phyloP scores from a whole-genome alignment of 305 asterid species.

The Rubia tinctorum region DNA sequence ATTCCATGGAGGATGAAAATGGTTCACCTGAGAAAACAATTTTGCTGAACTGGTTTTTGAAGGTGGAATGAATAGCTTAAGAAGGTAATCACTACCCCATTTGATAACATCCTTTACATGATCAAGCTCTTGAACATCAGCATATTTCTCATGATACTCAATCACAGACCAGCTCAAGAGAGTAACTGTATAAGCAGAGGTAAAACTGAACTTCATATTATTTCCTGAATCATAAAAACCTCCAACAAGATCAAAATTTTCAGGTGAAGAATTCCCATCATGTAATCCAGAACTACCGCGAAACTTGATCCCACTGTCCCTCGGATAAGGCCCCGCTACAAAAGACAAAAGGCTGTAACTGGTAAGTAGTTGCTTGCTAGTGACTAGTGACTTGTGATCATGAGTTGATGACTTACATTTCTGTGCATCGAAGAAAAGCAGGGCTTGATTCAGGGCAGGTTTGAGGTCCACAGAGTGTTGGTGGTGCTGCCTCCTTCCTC shows the following conservation, averaged over 20 bases:
- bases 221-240: conserved; percentile 69
- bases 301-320: conserved; percentile 30
- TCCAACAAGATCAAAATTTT: conserved; percentile 47
- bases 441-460: conserved; percentile 41
- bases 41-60: conserved; percentile 26
- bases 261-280: conserved; percentile 35
- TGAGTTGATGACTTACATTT: conserved; percentile 28
- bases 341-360: neutral
- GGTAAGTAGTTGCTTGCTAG: too few relatives aligned
- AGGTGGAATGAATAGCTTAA: conserved; percentile 41
- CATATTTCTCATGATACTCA: conserved; percentile 54
- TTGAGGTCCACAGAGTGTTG: conserved; percentile 26
- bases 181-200: conserved; percentile 53
- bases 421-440: conserved; percentile 57
- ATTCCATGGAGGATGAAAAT: neutral
- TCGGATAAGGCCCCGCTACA: conserved; percentile 42
- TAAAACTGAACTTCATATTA: conserved; percentile 50
- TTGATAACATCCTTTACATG: conserved; percentile 53
- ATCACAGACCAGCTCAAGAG: conserved; percentile 61
- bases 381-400: neutral
- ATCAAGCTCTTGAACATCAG: conserved; percentile 46
- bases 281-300: conserved; percentile 50
- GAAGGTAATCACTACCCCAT: conserved; percentile 62
- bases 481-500: conserved; percentile 25
- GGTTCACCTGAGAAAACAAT: conserved; percentile 46